Evolutionary conservation across 352 stramenopile genomes (phyloP).

Genomic region (Globisporangium paddicum): DNA sequence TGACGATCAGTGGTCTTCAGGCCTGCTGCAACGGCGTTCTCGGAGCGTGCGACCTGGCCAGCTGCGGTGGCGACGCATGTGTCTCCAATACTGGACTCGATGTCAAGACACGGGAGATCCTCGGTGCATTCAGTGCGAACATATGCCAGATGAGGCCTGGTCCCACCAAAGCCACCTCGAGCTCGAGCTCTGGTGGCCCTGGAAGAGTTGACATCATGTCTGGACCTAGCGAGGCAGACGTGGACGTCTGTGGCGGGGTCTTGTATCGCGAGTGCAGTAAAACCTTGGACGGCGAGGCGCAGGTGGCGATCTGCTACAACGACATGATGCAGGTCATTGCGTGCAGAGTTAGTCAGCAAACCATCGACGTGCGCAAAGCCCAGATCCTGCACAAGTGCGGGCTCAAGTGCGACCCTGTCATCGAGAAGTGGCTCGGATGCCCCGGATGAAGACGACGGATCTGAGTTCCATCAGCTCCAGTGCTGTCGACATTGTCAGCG

Average conservation of each 20-base stretch:
- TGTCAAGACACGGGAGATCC: background rate
- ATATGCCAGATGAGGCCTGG: background rate
- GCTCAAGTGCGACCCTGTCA: constrained; percentile 12
- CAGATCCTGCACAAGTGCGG: constrained; percentile 16
- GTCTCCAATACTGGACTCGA: background rate
- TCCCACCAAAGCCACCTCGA: background rate
- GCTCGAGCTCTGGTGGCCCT: background rate
- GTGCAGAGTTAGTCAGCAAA: constrained; percentile 8
- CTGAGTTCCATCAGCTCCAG: background rate
- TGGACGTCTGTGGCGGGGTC: constrained; percentile 7
- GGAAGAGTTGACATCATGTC: background rate
- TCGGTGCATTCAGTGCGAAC: background rate
- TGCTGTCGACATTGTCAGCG: background rate
- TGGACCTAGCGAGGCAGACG: background rate
- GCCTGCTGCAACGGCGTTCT: constrained; percentile 34
- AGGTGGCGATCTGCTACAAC: constrained; percentile 27
- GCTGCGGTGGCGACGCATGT: background rate
- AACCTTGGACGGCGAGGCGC: background rate
- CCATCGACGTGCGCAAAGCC: constrained; percentile 5
- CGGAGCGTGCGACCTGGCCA: constrained; percentile 13
- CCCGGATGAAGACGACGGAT: background rate
- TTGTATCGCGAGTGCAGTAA: constrained; percentile 15
- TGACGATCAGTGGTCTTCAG: constrained; percentile 14
- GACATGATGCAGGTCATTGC: constrained; percentile 14
- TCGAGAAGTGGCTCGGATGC: constrained; percentile 28